A percentile compares a stretch with the other conserved stretches of the same genome.
These are phyloP conservation scores for Lepidium sativum DNA, from an alignment of 345 rosid genomes.

Conservation along the genomic window DNA sequence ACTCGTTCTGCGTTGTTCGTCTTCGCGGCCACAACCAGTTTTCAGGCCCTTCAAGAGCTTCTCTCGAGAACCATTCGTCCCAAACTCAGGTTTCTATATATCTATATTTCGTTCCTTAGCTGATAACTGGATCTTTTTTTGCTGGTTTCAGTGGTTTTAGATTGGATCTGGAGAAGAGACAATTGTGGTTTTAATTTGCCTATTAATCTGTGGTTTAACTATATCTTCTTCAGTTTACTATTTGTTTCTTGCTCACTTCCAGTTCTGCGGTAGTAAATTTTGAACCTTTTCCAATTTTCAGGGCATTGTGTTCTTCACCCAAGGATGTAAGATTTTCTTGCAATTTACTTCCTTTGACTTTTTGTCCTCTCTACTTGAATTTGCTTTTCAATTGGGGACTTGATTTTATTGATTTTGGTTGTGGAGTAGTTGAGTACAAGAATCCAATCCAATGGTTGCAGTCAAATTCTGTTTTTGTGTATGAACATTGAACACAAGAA, in stretches of 20 bases:
- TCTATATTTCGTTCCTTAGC: neutral
- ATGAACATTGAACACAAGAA: neutral
- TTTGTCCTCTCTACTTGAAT: neutral
- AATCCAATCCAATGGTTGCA: neutral
- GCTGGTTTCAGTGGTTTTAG: neutral
- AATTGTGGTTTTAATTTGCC: neutral
- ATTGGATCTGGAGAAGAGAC: slow-evolving; percentile 18
- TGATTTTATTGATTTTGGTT: neutral
- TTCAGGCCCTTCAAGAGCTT: slow-evolving; percentile 1
- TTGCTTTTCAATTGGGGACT: neutral
- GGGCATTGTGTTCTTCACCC: neutral
- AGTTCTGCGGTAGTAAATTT: slow-evolving; percentile 8
- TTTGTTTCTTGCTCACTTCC: neutral
- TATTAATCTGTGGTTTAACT: neutral
- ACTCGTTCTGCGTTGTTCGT: neutral
- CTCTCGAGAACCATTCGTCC: neutral
- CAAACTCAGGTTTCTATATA: neutral
- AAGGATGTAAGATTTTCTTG: neutral
- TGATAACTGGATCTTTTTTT: neutral
- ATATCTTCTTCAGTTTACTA: neutral
- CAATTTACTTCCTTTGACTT: neutral
- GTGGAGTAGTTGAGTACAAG: neutral
- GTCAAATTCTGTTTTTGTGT: neutral
- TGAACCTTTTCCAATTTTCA: neutral
- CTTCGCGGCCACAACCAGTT: neutral